Conservation (phyloP, 1,139 yeast species). For the Yamadazyma epiphylla region DNA sequence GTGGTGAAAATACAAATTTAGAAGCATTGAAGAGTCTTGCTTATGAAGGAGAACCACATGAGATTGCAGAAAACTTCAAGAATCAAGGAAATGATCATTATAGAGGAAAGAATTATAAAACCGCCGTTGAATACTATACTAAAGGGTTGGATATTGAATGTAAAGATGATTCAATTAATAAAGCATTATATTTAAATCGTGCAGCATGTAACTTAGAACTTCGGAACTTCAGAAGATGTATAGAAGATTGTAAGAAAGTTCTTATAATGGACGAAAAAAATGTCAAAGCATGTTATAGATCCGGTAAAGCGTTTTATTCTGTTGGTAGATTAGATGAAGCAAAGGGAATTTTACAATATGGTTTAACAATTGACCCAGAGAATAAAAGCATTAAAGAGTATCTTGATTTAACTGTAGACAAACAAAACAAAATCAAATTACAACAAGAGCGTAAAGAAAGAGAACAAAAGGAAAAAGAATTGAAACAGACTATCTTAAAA, state of each 20-base stretch:
- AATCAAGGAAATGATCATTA: constrained; percentile 90
- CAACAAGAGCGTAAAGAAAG: constrained; percentile 28
- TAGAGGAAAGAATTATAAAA: constrained; percentile 62
- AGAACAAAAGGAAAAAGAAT: constrained; percentile 27
- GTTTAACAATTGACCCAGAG: constrained; percentile 53
- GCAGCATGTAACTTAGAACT: constrained; percentile 90
- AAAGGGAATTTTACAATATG: constrained; percentile 60
- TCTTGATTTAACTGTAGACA: constrained; percentile 34
- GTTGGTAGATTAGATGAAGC: constrained; percentile 75
- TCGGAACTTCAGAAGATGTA: constrained; percentile 79
- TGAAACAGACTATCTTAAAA: constrained; percentile 36
- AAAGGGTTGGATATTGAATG: constrained; percentile 76
- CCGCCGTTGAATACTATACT: constrained; percentile 75
- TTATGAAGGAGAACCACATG: constrained; percentile 94
- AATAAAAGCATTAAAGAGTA: constrained; percentile 52
- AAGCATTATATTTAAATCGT: constrained; percentile 70
- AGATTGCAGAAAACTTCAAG: constrained; percentile 84
- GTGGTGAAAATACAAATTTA: constrained; percentile 68
- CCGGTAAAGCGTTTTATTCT: constrained; percentile 75
- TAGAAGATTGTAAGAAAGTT: constrained; percentile 80
- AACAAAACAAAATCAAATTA: constrained; percentile 32
- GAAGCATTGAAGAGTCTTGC: constrained; percentile 92
- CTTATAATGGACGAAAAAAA: constrained; percentile 63
- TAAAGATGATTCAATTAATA: constrained; percentile 47
- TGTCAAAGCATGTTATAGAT: constrained; percentile 80